Conservation (phyloP, 139 green algal genomes). For the Pycnococcus provasolii region DNA sequence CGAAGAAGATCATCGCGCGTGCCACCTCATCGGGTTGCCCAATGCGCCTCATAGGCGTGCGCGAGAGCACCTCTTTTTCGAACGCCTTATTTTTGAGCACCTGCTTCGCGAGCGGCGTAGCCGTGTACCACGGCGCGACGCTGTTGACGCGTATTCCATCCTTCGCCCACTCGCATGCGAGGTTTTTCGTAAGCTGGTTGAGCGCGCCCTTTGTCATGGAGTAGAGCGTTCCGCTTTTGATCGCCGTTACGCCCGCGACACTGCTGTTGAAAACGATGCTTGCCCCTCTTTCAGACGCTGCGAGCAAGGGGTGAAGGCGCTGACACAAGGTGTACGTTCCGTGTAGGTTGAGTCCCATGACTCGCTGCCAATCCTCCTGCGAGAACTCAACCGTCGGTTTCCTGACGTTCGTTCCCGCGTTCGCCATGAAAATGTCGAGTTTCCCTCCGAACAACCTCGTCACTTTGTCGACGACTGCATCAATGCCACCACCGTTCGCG, state of each 20-base stretch:
- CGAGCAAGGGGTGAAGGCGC: slow-evolving; percentile 42
- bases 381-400: slow-evolving; percentile 49
- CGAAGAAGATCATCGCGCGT: slow-evolving; percentile 27
- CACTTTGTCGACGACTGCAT: slow-evolving; percentile 27
- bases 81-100: slow-evolving; percentile 41
- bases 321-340: slow-evolving; percentile 59
- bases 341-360: slow-evolving; percentile 72
- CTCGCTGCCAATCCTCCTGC: slow-evolving; percentile 46
- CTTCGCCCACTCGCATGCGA: slow-evolving; percentile 77
- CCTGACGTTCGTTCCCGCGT: slow-evolving; percentile 66
- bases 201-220: slow-evolving; percentile 78
- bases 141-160: slow-evolving; percentile 70
- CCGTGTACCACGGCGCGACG: slow-evolving; percentile 85
- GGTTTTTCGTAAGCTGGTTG: slow-evolving; percentile 73
- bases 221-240: slow-evolving; percentile 63
- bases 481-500: slow-evolving; percentile 1
- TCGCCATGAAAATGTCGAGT: slow-evolving; percentile 37
- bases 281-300: slow-evolving; percentile 19
- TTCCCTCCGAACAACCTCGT: slow-evolving; percentile 25
- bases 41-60: slow-evolving; percentile 66
- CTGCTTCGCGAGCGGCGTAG: slow-evolving; percentile 41
- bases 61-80: slow-evolving; percentile 44
- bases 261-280: slow-evolving; percentile 69
- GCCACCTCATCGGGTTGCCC: slow-evolving; percentile 39
- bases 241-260: slow-evolving; percentile 65